Base-by-base conservation (phyloP, 371 early-diverging fungal genomes). In the Rhizopus arrhizus region DNA sequence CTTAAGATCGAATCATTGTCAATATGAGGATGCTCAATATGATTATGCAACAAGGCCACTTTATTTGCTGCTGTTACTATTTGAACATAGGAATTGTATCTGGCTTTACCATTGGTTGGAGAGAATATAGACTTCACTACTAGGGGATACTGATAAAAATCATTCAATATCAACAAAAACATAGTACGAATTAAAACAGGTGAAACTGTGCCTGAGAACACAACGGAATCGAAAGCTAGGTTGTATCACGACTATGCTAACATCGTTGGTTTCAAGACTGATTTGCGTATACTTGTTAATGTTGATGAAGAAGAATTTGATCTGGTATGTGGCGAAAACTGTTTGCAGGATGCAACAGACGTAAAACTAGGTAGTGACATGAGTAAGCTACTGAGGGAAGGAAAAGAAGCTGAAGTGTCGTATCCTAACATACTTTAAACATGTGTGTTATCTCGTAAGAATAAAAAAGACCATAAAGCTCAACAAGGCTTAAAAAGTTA, bases 301-400 rank as follows among this genome's bases (percentile, higher is more conserved):
- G 33, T 50, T 52, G 45, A 56, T 5, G 38, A 41, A 5, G 62
- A 62, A 1, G 62, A 56, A 7, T 46, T 62, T 57, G 57, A 56
- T 13, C 35, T 62, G 11, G 45, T 51, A 8, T 62, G 38, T 56
- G 57, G 57, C 0, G 62, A 62, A n/a, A 56, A 1, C 11, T 36
- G 36, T 36, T 36, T 36, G 36, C 6, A 11, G 9, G 36, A 36
- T 36, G 11, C 36, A 36, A n/a, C n/a, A n/a, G n/a, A n/a, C n/a
- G n/a, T n/a, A n/a, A 22, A 22, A 22, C 1, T 22, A 22, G 22
- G 22, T 2, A 22, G 22, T 22, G 22, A 22, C 22, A 22, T 22
- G 22, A 22, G 22, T 22, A 22, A 22, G 22, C 22, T 22, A 2
- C 22, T 22, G 22, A 22, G 0, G 22, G 22, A 22, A 22, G 22